Conservation (phyloP, 495 filamentous ascomycete species). For the Echria macrotheca region DNA sequence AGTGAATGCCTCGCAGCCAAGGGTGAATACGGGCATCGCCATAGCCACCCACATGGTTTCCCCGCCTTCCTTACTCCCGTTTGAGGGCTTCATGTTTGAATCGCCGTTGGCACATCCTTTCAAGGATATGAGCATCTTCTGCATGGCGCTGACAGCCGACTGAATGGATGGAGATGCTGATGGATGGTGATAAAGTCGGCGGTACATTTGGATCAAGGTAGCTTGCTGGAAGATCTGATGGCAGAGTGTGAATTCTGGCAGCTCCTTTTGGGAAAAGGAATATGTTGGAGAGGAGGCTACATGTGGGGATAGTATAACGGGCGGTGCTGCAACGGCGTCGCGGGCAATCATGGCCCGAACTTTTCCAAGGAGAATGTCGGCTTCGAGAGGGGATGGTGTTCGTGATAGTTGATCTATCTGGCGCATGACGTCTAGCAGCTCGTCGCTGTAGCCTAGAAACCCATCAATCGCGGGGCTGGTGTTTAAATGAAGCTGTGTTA, state of each 20-base stretch:
- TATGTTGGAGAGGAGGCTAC: no score
- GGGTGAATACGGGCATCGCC: conserved; percentile 19
- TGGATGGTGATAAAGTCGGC: conserved; percentile 13
- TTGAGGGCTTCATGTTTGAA: neutral
- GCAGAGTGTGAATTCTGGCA: conserved; percentile 9
- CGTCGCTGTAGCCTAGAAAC: conserved; percentile 19
- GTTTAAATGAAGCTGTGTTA: neutral
- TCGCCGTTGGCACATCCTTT: no score
- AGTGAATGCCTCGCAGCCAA: conserved; percentile 16
- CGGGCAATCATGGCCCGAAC: conserved; percentile 15
- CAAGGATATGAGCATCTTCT: conserved; percentile 4
- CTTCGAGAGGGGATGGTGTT: conserved; percentile 2
- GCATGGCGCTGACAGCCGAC: neutral
- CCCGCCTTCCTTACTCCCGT: neutral
- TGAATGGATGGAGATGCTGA: conserved; percentile 10
- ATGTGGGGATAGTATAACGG: conserved; percentile 8
- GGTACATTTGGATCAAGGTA: conserved; percentile 13
- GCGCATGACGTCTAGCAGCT: conserved; percentile 16
- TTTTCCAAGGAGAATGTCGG: conserved; percentile 17
- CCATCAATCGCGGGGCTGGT: conserved; percentile 17
- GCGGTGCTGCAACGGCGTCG: conserved; percentile 11
- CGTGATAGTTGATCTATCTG: conserved; percentile 12
- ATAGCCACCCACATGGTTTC: conserved; percentile 19
- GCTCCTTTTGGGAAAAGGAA: neutral
- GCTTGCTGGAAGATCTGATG: conserved; percentile 20